Base-by-base conservation (phyloP, 495 filamentous ascomycete species). In the Gamarada debralockiae region DNA sequence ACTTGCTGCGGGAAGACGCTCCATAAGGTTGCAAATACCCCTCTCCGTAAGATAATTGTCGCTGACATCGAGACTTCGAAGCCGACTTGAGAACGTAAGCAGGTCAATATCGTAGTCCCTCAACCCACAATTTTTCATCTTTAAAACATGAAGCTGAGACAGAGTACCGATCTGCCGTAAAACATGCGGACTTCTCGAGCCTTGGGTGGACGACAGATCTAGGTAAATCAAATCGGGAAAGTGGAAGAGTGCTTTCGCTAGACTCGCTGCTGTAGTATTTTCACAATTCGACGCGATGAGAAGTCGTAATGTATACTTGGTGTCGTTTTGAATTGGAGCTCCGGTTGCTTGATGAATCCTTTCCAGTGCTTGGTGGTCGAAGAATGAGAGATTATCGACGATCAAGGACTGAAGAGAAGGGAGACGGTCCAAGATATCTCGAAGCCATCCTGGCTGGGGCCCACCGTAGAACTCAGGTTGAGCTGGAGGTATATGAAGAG, bases 401-500 rank as follows among this genome's bases (percentile, higher is more conserved):
- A 85, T 73, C 48, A 86, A 68, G 1, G 74, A 80, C 57, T 85
- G 83, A 17, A 86, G 67, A 33, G 73, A 75, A 1, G 82, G 83
- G 18, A 85, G 64, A 18, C 70, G 75, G 31, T 81, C 77, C 14
- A 86, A 70, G 23, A 85, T 71, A 52, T 86, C 81, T 42, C 74
- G 69, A 17, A 86, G 68, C 83, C 83, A 86, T 44, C 74, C 77
- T 10, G 72, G 70, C 50, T 79, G 77, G 3, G 81, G 80, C 12
- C 80, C 78, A 55, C 75, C 80, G 65, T 84, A 86, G 38, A 84
- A 76, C 60, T 86, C 83, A 6, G 80, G 80, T 21, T 83, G 69
- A 15, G 83, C 82, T 13, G 83, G 82, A 12, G 82, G 82, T n/a
- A 86, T 70, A 65, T 85, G 80, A 29, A 86, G 72, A 0, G 83